These are phyloP conservation scores for Backusella circina DNA, from an alignment of 192 early-diverging fungal genomes.

Conservation along the genomic window DNA sequence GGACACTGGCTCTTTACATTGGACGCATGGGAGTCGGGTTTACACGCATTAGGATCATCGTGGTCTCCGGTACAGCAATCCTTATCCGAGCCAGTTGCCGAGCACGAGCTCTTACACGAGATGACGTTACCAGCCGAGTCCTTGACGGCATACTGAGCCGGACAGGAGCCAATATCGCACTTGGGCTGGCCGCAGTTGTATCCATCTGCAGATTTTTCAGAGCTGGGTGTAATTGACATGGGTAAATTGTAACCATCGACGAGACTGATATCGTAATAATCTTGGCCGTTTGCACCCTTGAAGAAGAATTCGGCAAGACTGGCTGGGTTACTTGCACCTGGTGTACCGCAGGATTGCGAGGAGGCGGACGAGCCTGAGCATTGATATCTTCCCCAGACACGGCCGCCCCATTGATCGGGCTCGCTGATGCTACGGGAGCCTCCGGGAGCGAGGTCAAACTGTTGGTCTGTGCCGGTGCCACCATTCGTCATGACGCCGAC, in stretches of 20 bases:
- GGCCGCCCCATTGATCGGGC: slow-evolving; percentile 22
- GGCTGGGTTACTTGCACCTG: slow-evolving; percentile 23
- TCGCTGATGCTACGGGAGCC: neutral
- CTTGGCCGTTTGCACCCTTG: slow-evolving; percentile 16
- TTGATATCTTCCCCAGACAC: slow-evolving; percentile 19
- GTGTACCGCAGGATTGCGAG: neutral
- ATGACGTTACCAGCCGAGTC: slow-evolving; percentile 18
- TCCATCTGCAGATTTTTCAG: neutral
- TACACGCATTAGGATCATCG: slow-evolving; percentile 5
- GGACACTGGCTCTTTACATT: slow-evolving; percentile 20
- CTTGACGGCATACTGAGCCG: slow-evolving; percentile 6
- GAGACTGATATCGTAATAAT: slow-evolving; percentile 28
- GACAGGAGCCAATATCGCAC: slow-evolving; percentile 17
- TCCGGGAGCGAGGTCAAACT: slow-evolving; percentile 9
- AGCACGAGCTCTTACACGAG: slow-evolving; percentile 22
- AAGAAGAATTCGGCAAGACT: slow-evolving; percentile 30
- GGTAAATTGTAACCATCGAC: slow-evolving; percentile 35
- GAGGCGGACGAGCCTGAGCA: neutral
- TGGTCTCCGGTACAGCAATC: slow-evolving; percentile 24
- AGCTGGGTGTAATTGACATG: slow-evolving; percentile 3
- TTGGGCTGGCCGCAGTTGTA: slow-evolving; percentile 21
- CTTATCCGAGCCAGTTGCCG: slow-evolving; percentile 4
- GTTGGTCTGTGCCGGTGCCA: neutral
- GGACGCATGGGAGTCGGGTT: neutral
- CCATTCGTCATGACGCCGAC: slow-evolving; percentile 30